Evolutionary conservation across 805 yeast genomes (phyloP).

Genomic region (Zygosaccharomyces siamensis): DNA sequence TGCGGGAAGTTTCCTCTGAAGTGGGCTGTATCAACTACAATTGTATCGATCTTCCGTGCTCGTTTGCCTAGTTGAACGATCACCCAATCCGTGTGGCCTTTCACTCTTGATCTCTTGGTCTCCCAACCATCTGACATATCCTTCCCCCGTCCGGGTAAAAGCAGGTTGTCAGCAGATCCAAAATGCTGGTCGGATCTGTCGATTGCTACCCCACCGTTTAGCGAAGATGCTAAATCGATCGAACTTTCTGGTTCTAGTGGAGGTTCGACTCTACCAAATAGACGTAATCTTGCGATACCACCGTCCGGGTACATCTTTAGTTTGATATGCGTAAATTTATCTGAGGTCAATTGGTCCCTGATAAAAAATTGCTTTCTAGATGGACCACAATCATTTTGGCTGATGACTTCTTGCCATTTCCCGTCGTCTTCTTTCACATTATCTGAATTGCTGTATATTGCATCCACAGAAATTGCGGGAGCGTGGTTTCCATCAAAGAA

Average conservation of each 20-base stretch:
- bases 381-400: slow-evolving; percentile 81
- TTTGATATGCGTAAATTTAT: slow-evolving; percentile 70
- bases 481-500: slow-evolving; percentile 95
- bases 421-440: slow-evolving; percentile 31
- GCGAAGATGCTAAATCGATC: slow-evolving; percentile 70
- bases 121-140: slow-evolving; percentile 99
- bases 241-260: slow-evolving; percentile 14
- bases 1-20: slow-evolving; percentile 95
- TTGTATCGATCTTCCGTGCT: slow-evolving; percentile 46
- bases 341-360: slow-evolving; percentile 51
- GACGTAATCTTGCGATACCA: slow-evolving; percentile 91
- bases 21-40: slow-evolving; percentile 87
- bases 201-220: slow-evolving; percentile 85
- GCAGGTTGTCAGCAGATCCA: slow-evolving; percentile 82
- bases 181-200: slow-evolving; percentile 88
- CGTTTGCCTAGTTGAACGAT: slow-evolving; percentile 70
- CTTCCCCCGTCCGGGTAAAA: slow-evolving; percentile 89
- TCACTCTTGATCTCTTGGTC: slow-evolving; percentile 78
- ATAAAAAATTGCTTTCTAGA: slow-evolving; percentile 78
- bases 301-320: slow-evolving; percentile 97
- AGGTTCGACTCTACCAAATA: slow-evolving; percentile 82
- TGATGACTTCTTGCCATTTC: slow-evolving; percentile 68
- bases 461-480: slow-evolving; percentile 83
- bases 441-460: slow-evolving; percentile 39
- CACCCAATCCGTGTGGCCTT: slow-evolving; percentile 91